Base-by-base conservation (phyloP, 805 yeast genomes). In the Candida michaelii region DNA sequence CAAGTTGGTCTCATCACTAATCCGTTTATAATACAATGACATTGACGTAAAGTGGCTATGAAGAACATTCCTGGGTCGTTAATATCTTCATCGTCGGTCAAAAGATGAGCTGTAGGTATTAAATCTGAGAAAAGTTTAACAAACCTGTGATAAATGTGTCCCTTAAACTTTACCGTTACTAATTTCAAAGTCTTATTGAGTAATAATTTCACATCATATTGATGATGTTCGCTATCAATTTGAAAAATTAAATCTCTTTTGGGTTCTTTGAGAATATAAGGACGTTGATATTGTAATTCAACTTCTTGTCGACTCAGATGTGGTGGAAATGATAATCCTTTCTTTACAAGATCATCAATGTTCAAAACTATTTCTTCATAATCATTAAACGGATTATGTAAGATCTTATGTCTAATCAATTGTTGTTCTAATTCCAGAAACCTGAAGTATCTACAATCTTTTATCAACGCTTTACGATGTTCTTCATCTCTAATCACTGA, bases 371-470 rank as follows among this genome's bases (percentile, higher is more conserved):
- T 84, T 50, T 85, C 93, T 49, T 80, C 80, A 3, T 39, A 7
- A 9, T 19, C 17, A 14, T 18, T 32, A 48, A 77, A 70, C 0
- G 87, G 84, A 51, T 85, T 83, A 36, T 59, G 58, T 1, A 63
- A 46, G 10, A 84, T 69, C 19, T 59, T 59, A 51, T 74, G 77
- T 37, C 75, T 74, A n/a, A 85, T 60, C 17, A 89, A 57, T 46
- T 73, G 63, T 63, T 89, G 95, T 57, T 85, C 95, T 29, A 89
- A 66, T 27, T 81, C 89, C 36, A 78, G 65, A 51, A 89, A 83
- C 36, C 91, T 70, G 59, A 87, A 89, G 62, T 85, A 89, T 34
- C 76, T 71, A 49, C 95, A 85, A 56, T 89, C 97, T 40, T 70
- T 70, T 7, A 83, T 59, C 44, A 89, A 65, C 12, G 76, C 59